Percentiles rank a stretch among this genome's conserved stretches.
Conservation (phyloP, 2,329 filamentous ascomycete genomes). For the Colletotrichum magnum region DNA sequence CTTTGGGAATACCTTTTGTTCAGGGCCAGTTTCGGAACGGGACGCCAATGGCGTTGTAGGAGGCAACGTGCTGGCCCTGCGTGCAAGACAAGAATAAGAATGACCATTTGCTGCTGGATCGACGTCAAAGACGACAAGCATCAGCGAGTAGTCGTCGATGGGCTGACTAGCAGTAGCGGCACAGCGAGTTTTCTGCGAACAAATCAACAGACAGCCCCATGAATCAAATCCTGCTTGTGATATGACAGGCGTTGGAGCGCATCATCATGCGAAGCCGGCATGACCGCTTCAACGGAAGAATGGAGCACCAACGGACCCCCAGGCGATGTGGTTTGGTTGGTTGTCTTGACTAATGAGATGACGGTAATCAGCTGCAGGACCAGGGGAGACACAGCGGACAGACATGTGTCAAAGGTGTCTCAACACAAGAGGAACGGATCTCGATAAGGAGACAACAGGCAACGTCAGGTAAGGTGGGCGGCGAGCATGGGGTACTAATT, state of each 20-base stretch:
- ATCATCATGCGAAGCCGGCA: conserved; percentile 25
- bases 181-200: neutral
- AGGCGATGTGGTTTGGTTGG: neutral
- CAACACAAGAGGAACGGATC: neutral
- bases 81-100: too few relatives aligned
- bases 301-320: conserved; percentile 8
- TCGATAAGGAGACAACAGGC: neutral
- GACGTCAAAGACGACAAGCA: neutral
- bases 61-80: neutral
- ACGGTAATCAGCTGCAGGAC: conserved; percentile 1
- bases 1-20: neutral
- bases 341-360: conserved; percentile 19
- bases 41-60: neutral
- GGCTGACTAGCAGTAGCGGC: conserved; percentile 9
- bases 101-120: neutral
- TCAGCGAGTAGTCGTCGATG: neutral
- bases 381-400: neutral
- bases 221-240: conserved; percentile 6
- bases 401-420: conserved; percentile 20
- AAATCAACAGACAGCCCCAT: too few relatives aligned
- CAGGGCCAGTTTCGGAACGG: neutral
- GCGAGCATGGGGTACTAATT: neutral
- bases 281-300: conserved; percentile 19
- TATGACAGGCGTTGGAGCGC: conserved; percentile 25
- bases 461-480: neutral